Conservation (phyloP, 2,329 filamentous ascomycete genomes). For the Calonectria pseudoturangicola region DNA sequence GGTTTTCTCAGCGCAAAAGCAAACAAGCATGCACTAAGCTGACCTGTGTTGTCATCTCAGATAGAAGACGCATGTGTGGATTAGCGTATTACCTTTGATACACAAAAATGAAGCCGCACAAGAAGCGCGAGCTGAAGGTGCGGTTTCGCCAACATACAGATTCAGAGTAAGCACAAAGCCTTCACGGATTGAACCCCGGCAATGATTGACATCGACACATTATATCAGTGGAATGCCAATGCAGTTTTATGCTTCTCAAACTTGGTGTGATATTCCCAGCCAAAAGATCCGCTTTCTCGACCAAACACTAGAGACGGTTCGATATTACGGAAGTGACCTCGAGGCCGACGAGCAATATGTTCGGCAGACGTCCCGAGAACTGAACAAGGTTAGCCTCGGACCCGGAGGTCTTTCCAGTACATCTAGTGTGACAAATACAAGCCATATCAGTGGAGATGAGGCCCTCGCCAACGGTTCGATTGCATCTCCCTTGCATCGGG, state of each 20-base stretch:
- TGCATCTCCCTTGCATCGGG: not conserved
- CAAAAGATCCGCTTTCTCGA: not conserved
- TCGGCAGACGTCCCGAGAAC: not conserved
- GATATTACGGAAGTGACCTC: not conserved
- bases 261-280: not conserved
- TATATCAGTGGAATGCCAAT: not conserved
- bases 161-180: not conserved
- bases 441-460: not conserved
- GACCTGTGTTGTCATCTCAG: not conserved
- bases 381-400: not conserved
- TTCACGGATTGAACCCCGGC: too few species aligned
- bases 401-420: not conserved
- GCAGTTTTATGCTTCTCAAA: not conserved
- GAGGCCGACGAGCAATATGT: not conserved
- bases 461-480: not conserved
- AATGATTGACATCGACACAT: not conserved
- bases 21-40: not conserved
- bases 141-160: constrained; percentile 1
- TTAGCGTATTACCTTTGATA: not conserved
- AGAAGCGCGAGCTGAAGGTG: not conserved
- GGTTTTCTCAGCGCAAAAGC: not conserved
- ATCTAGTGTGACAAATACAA: not conserved
- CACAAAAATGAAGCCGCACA: not conserved
- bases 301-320: not conserved
- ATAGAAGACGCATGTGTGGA: not conserved